phyloP scores from a whole-genome alignment of 768 basidiomycete species.

The Termitomyces sp. region DNA sequence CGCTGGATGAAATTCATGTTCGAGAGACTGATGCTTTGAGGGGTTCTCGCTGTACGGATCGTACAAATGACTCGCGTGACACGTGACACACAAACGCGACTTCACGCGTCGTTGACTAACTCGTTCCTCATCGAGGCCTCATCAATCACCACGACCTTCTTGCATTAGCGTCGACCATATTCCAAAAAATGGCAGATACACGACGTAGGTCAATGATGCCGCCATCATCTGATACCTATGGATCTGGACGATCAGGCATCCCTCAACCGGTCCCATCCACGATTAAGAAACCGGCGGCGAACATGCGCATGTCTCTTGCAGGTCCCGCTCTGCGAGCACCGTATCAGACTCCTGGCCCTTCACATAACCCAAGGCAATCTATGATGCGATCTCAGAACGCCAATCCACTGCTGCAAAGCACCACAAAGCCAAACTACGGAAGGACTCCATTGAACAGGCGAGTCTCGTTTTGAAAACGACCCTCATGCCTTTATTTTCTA shows the following conservation, averaged over 20 bases:
- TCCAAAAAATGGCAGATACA: slow-evolving; percentile 29
- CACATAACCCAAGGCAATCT: slow-evolving; percentile 64
- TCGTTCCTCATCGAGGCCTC: slow-evolving; percentile 5
- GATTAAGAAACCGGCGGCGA: slow-evolving; percentile 62
- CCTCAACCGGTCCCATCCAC: slow-evolving; percentile 63
- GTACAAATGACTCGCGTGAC: too few species aligned
- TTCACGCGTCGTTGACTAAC: slow-evolving; percentile 22
- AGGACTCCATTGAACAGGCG: slow-evolving; percentile 75
- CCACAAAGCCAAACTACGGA: slow-evolving; percentile 61
- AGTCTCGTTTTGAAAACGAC: slow-evolving; percentile 19
- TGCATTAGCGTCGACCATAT: neutral
- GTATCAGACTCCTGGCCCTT: slow-evolving; percentile 34
- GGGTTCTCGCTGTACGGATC: neutral
- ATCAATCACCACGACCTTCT: neutral
- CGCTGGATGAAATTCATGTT: slow-evolving; percentile 22
- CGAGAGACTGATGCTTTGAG: neutral
- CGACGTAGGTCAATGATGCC: slow-evolving; percentile 60
- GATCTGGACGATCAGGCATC: slow-evolving; percentile 57
- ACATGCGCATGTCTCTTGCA: slow-evolving; percentile 67
- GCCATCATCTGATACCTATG: slow-evolving; percentile 44
- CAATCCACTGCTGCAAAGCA: slow-evolving; percentile 69
- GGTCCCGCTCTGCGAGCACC: slow-evolving; percentile 67
- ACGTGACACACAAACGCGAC: slow-evolving; percentile 17
- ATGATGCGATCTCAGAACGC: slow-evolving; percentile 64
- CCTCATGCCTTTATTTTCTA: slow-evolving; percentile 4